A percentile compares a stretch with the other conserved stretches of the same genome.
Evolutionary conservation across 1,139 yeast genomes (phyloP).

Genomic region (Hyphopichia wangnamkhiaoensis): DNA sequence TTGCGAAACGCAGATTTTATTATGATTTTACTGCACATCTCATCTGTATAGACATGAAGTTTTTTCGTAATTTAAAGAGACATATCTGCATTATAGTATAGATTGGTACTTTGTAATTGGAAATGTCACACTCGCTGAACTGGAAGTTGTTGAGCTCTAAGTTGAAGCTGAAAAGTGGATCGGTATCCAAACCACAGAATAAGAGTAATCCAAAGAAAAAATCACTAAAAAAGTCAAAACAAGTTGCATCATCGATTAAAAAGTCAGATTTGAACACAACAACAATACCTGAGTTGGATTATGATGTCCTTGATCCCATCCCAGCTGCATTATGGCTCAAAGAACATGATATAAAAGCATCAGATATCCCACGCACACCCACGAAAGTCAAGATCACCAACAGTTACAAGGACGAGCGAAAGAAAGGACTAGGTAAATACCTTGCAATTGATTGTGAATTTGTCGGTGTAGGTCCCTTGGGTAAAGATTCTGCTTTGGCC

Average conservation of each 20-base stretch:
- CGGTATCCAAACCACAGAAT: neutral
- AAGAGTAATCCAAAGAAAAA: neutral
- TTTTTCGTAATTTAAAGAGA: too few species aligned
- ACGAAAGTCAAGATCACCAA: conserved; percentile 1
- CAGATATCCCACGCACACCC: conserved; percentile 13
- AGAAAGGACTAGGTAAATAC: conserved; percentile 61
- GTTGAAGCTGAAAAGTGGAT: too few species aligned
- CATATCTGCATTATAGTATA: too few species aligned
- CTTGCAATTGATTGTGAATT: conserved; percentile 92
- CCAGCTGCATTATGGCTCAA: conserved; percentile 32
- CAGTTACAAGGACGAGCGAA: conserved; percentile 18
- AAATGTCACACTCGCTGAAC: conserved; percentile 4
- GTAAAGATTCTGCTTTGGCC: conserved; percentile 71
- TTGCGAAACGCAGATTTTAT: neutral
- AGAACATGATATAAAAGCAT: conserved; percentile 22
- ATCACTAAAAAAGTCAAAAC: neutral
- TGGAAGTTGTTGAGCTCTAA: conserved; percentile 5
- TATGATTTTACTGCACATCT: neutral
- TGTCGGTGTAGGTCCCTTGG: conserved; percentile 84
- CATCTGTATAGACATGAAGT: neutral
- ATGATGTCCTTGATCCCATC: conserved; percentile 16
- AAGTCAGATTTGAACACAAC: neutral
- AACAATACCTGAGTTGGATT: neutral
- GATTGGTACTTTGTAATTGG: too few species aligned
- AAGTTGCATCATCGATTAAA: too few species aligned